Evolutionary conservation across 306 rosid genomes (phyloP), one percentile per base, ranked within the genome.

Genomic region (Lathyrus sativus): DNA sequence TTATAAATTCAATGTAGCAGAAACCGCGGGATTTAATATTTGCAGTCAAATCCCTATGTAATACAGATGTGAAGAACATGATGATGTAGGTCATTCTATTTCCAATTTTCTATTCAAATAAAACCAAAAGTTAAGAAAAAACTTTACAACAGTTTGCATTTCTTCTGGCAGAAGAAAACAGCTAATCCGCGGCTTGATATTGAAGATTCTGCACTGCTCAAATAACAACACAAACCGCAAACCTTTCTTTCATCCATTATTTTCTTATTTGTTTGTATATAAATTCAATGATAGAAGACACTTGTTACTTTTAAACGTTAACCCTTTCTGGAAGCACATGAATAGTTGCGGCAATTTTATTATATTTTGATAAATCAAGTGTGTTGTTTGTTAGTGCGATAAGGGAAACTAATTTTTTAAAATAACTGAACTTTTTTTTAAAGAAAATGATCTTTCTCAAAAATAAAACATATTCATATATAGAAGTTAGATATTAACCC

Each of bases 121-220:
- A 67, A 67, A 33, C 33, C 41, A 37, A 18, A 39, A 4, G 4
- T 3, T 41, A 64, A 50, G 31, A 3, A 43, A 28, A 45, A 59
- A 22, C 62, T 44, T 79, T 4, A 26, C 72, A 62, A 68, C 57
- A 54, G 5, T 45, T 48, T 5, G 74, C 74, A 19, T 76, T 78
- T 72, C 83, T 81, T 74, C 7, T 38, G 63, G 37, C 79, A 42
- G 6, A 82, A 82, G 83, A 44, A 78, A 80, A 62, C 78, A 78
- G 78, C 75, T 73, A 66, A 62, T 49, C 66, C 59, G 78, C 60
- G 56, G 79, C 51, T 67, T 61, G 12, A 48, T 49, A 28, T 18
- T 6, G 7, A 54, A 10, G 14, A 18, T 54, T 31, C 54, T 51
- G 14, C 57, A 9, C 2, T 6, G 45, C 63, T 50, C 46, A 41